Percentiles rank a stretch among this genome's conserved stretches.
These are phyloP conservation scores for Spencermartinsiella europaea DNA, from an alignment of 805 yeast species.

Conservation along the genomic window DNA sequence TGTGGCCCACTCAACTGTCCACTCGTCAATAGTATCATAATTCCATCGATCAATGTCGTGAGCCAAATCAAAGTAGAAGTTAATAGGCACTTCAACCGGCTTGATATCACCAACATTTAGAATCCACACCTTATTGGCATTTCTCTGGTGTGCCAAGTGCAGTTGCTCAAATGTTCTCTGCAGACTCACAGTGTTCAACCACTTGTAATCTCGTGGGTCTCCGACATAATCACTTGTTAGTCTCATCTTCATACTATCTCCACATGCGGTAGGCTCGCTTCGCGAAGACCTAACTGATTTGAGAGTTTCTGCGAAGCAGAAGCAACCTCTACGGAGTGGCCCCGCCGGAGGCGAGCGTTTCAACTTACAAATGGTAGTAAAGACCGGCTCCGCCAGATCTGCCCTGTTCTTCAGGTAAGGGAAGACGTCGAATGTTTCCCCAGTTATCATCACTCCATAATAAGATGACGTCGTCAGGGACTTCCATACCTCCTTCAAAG, in stretches of 20 bases:
- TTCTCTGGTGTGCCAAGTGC: constrained; percentile 24
- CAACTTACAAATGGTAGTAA: constrained; percentile 24
- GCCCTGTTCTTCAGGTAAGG: constrained; percentile 21
- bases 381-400: constrained; percentile 32
- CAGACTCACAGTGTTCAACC: constrained; percentile 29
- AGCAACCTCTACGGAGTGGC: too few species aligned
- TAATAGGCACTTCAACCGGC: constrained; percentile 28
- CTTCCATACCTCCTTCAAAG: constrained; percentile 16
- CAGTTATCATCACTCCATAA: constrained; percentile 32
- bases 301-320: too few species aligned
- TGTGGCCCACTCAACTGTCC: constrained; percentile 15
- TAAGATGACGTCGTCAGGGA: constrained; percentile 23
- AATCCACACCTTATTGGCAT: constrained; percentile 26
- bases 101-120: constrained; percentile 31
- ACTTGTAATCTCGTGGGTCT: constrained; percentile 29
- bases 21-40: constrained; percentile 7
- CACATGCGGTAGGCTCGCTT: too few species aligned
- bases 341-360: too few species aligned
- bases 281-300: too few species aligned
- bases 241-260: too few species aligned
- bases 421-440: constrained; percentile 30
- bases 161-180: constrained; percentile 29
- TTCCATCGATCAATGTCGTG: constrained; percentile 15
- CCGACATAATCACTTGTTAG: constrained; percentile 26
- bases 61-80: constrained; percentile 22